These are phyloP conservation scores for Alternaria consortialis DNA, from an alignment of 2,329 filamentous ascomycete genomes.

Conservation along the genomic window DNA sequence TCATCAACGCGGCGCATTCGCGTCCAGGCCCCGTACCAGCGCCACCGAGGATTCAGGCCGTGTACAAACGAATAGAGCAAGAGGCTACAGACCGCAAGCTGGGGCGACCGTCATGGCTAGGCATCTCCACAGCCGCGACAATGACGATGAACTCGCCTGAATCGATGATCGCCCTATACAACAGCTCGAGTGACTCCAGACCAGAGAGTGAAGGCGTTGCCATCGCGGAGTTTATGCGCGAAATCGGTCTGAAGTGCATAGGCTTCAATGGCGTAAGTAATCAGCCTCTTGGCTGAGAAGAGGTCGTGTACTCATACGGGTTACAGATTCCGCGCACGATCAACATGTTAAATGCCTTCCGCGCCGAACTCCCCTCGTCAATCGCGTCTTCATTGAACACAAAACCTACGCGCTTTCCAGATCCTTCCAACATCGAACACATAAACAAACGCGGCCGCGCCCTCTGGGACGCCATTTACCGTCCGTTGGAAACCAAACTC, in stretches of 20 bases:
- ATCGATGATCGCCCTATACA: conserved; percentile 71
- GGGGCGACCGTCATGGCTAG: conserved; percentile 49
- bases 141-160: conserved; percentile 89
- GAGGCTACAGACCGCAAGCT: conserved; percentile 44
- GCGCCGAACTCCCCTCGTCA: conserved; percentile 66
- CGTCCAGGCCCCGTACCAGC: conserved; percentile 48
- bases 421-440: conserved; percentile 60
- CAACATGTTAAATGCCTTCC: conserved; percentile 80
- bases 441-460: conserved; percentile 67
- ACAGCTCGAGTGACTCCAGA: conserved; percentile 44
- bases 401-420: conserved; percentile 61
- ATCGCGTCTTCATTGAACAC: conserved; percentile 65
- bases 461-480: conserved; percentile 81
- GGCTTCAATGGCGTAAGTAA: conserved; percentile 71
- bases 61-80: conserved; percentile 44
- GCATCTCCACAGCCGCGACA: conserved; percentile 71
- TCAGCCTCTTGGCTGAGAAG: no score
- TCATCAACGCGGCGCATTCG: conserved; percentile 48
- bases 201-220: conserved; percentile 52
- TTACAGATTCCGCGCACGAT: conserved; percentile 81
- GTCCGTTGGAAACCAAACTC: conserved; percentile 76
- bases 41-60: conserved; percentile 40
- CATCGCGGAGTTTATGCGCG: conserved; percentile 76
- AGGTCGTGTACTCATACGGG: conserved; percentile 52
- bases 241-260: conserved; percentile 79